Conservation (phyloP, 345 rosid genomes). For the Odontarrhena argentea region DNA sequence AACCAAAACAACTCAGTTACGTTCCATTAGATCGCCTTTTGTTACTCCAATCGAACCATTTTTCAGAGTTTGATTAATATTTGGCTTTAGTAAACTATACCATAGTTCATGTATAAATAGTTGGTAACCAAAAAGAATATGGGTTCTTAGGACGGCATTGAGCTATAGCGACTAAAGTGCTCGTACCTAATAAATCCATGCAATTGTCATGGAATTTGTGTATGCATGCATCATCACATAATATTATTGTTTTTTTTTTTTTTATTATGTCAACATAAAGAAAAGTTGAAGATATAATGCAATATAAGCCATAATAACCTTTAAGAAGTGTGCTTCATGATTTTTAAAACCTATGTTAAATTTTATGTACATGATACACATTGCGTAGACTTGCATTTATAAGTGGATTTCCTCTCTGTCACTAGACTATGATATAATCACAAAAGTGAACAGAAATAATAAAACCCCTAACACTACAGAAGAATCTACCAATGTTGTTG, state of each 20-base stretch:
- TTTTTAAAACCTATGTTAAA: too few species aligned
- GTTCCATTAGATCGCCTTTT: too few species aligned
- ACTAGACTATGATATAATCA: too few species aligned
- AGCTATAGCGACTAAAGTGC: constrained; percentile 28
- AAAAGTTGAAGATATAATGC: constrained; percentile 16
- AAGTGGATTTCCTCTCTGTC: too few species aligned
- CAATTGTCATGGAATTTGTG: constrained; percentile 34
- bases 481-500: too few species aligned
- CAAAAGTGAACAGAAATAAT: too few species aligned
- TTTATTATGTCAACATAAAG: constrained; percentile 17
- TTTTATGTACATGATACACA: background rate
- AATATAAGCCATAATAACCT: background rate
- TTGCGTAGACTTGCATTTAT: constrained; percentile 14
- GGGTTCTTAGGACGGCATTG: background rate
- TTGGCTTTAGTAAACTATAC: constrained; percentile 14
- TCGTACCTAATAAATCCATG: constrained; percentile 22
- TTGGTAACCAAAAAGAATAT: background rate
- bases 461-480: too few species aligned
- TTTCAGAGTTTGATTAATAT: background rate
- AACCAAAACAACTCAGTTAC: too few species aligned
- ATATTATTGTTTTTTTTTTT: background rate
- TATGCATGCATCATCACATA: constrained; percentile 32
- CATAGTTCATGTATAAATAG: background rate
- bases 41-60: background rate
- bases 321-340: background rate